Conservation (phyloP, 2,329 filamentous ascomycete genomes). For the Penicillium expansum region DNA sequence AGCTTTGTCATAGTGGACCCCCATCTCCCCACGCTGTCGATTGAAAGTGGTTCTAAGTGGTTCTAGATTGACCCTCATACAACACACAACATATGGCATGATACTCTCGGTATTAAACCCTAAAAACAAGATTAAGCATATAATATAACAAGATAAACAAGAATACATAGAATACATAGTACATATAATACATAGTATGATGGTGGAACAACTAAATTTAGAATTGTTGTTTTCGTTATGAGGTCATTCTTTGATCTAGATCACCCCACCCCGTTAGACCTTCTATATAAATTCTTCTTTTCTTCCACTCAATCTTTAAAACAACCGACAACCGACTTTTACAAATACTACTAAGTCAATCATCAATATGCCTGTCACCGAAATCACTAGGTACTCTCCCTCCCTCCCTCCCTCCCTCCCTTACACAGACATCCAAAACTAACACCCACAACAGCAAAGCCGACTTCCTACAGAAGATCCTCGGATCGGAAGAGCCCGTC, state of each 20-base stretch:
- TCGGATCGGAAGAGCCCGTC: neutral
- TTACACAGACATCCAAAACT: neutral
- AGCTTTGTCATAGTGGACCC: neutral
- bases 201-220: neutral
- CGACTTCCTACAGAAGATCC: conserved; percentile 2
- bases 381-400: neutral
- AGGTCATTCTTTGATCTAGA: neutral
- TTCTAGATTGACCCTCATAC: neutral
- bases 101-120: too few species aligned
- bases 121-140: neutral
- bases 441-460: neutral
- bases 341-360: neutral
- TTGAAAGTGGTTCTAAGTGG: too few species aligned
- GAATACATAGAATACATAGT: too few species aligned
- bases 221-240: neutral
- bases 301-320: neutral
- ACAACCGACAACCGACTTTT: neutral
- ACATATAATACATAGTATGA: neutral
- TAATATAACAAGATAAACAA: neutral
- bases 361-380: conserved; percentile 3
- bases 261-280: conserved; percentile 1
- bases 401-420: too few species aligned
- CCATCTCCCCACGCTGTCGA: conserved; percentile 1
- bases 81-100: neutral
- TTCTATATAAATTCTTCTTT: neutral